Evolutionary conservation across 306 rosid species (phyloP), one percentile per base, ranked within the genome.

Genomic region (Prunus davidiana): DNA sequence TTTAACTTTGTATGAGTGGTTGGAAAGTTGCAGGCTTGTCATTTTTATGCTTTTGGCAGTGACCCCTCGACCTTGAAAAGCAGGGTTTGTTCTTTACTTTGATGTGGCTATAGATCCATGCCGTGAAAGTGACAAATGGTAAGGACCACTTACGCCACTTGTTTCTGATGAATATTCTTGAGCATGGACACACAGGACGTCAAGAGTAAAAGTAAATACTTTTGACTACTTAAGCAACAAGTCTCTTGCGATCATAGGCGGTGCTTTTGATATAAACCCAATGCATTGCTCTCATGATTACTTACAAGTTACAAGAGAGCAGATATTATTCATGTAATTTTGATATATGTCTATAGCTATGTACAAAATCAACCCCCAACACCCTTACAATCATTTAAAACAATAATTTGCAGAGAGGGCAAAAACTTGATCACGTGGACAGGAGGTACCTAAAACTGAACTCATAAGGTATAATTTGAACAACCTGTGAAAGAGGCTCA

Each of bases 391-490:
- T 45, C 67, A 64, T 30, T 69, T 51, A 22, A 76, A 38, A 28
- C 68, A 77, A 82, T 38, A 32, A 19, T 11, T 34, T 34, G 69
- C 47, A 18, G 50, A 64, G 13, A 75, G 62, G 12, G 58, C 54
- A 73, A 68, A 79, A 67, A 73, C 4, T 51, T 12, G 65, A 49
- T 45, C 88, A 89, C 82, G 86, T 84, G 90, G 80, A 86, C 28
- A 95, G 72, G 70, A 95, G 89, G 83, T 95, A 95, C 89, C 99
- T 92, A 92, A 95, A 95, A 72, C 82, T 86, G 84, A 95, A 95
- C 38, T 95, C 97, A 74, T 95, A 95, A 32, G 97, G 93, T 81
- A 87, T 82, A 62, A 92, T 84, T 73, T 89, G 94, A 64, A 95
- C 92, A 85, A 90, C 87, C 67, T 92, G 91, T 41, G 93, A 83